Base-by-base conservation (phyloP, 441 rosid genomes). In the Erodium texanum region DNA sequence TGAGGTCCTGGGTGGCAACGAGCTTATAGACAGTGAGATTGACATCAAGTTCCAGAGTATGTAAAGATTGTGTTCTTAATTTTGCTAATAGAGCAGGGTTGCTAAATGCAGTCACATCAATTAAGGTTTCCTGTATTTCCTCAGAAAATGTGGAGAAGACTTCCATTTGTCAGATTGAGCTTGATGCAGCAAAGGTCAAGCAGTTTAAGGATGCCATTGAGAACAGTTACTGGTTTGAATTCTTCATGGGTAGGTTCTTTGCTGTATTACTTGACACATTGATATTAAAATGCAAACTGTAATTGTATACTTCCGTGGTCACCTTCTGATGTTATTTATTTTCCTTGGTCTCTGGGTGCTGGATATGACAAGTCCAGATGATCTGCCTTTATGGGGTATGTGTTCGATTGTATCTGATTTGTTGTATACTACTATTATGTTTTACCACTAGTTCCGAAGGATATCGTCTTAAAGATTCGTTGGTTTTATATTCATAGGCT, bases 1-100 rank as follows among this genome's bases (percentile, higher is more conserved):
- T 70, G 99, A 96, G 82, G 99, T 93, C 77, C 86, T 96, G 19
- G 99, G 99, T 81, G 99, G 99, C 71, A 96, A 96, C 76, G 99
- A 96, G 78, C 98, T 96, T 69, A 93, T 96, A 69, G 98, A 93
- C 78, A 90, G 99, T 82, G 83, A 84, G 76, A 81, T 90, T 63
- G 87, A 83, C 48, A 86, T 96, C 43, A 96, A 91, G 73, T 96
- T 88, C 82, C 76, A 20, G 85, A 90, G 99, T 96, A 85, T 24
- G 92, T 78, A 52, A 52, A 41, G 9, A n/a, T 16, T 43, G n/a
- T 69, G 56, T 41, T n/a, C 36, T 63, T 71, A 64, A 58, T 50
- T 70, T 63, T 50, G 23, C 56, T 43, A n/a, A 27, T 76, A n/a
- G 62, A 19, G 56, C 68, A 61, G 59, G 62, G 41, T 23, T 65